phyloP scores from a whole-genome alignment of 1,284 basidiomycete genomes.

The Hypsizygus ulmarius region DNA sequence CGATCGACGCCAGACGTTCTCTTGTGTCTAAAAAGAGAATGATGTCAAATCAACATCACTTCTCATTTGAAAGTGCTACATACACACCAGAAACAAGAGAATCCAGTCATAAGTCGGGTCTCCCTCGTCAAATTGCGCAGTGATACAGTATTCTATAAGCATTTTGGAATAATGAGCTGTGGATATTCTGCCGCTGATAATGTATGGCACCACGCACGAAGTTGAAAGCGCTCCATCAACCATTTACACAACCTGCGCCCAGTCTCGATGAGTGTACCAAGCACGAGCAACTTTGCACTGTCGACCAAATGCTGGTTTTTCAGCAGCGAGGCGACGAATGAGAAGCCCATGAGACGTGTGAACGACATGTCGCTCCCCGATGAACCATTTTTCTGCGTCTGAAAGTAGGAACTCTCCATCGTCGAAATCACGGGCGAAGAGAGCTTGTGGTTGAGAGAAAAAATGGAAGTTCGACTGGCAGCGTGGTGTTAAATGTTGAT shows the following conservation, averaged over 20 bases:
- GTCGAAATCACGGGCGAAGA: not conserved
- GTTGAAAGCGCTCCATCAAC: slow-evolving; percentile 40
- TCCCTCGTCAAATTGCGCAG: slow-evolving; percentile 43
- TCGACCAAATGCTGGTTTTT: slow-evolving; percentile 26
- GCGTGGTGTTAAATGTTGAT: no score
- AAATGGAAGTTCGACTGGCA: no score
- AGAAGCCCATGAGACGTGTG: slow-evolving; percentile 33
- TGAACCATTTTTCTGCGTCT: not conserved
- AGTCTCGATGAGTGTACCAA: slow-evolving; percentile 44
- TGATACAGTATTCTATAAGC: slow-evolving; percentile 42
- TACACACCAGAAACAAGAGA: slow-evolving; percentile 41
- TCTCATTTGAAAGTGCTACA: not conserved
- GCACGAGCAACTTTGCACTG: slow-evolving; percentile 36
- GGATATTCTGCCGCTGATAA: not conserved
- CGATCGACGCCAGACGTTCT: slow-evolving; percentile 48
- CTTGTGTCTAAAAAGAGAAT: slow-evolving; percentile 35
- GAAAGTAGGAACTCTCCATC: not conserved
- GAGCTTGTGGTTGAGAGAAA: not conserved
- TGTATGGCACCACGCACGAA: slow-evolving; percentile 34
- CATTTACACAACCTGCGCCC: slow-evolving; percentile 44
- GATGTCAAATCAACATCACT: not conserved
- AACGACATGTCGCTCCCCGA: slow-evolving; percentile 9
- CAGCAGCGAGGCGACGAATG: slow-evolving; percentile 32
- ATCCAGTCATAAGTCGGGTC: slow-evolving; percentile 53
- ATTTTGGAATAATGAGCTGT: not conserved